Conservation (phyloP, 345 rosid species). For the Populus nigra region DNA sequence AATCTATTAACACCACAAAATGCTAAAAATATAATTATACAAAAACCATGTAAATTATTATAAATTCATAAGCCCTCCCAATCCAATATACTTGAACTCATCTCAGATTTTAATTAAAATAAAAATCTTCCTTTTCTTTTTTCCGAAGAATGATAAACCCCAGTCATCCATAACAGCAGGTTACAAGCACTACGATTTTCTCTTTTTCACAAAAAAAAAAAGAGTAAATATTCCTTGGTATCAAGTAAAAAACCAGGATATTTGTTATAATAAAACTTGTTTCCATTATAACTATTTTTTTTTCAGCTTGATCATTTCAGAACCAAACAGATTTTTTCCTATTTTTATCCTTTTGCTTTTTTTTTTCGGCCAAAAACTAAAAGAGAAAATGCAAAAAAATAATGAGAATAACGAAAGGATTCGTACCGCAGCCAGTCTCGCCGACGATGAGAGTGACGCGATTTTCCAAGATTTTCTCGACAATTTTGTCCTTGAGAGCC, state of each 20-base stretch:
- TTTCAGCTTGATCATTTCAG: not conserved
- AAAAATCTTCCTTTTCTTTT: not conserved
- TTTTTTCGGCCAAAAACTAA: not conserved
- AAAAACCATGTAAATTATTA: not conserved
- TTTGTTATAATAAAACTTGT: not conserved
- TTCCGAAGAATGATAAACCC: not conserved
- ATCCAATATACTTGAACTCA: not conserved
- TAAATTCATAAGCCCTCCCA: not conserved
- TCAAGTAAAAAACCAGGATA: too few species aligned
- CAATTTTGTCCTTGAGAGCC: constrained; percentile 61
- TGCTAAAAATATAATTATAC: not conserved
- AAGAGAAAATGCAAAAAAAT: not conserved
- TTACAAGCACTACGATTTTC: not conserved
- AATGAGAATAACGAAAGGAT: not conserved
- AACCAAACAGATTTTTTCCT: not conserved
- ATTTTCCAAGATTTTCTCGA: constrained; percentile 77
- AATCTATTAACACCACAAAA: not conserved
- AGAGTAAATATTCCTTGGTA: not conserved
- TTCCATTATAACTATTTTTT: not conserved
- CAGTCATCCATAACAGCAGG: not conserved
- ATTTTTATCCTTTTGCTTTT: too few species aligned
- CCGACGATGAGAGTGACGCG: constrained; percentile 96
- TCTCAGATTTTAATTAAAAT: too few species aligned
- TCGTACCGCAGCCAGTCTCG: constrained; percentile 87
- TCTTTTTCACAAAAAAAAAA: not conserved